Base-by-base conservation (phyloP, 192 early-diverging fungal genomes). In the Coemansia sp. region DNA sequence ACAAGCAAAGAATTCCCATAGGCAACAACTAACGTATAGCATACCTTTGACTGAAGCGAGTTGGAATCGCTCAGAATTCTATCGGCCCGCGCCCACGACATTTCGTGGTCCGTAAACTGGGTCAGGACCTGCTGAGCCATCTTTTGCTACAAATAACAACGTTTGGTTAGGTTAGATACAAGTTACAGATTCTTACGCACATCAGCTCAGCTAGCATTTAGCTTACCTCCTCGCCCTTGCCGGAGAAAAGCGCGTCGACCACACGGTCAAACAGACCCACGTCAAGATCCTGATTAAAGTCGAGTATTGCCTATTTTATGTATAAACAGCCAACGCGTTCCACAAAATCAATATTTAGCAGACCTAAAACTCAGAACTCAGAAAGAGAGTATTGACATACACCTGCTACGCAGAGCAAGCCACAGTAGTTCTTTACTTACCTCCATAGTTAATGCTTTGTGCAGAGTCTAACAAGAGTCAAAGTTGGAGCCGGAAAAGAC, bases 41-140 rank as follows among this genome's bases (percentile, higher is more conserved):
- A 19, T 87, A 95, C 95, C 88, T 97, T 98, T 52, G 94, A 89
- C 68, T 92, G 85, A 46, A 88, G 60, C 19, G 86, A 82, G 68
- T 82, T 82, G 14, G 94, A 91, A 37, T 87, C 84, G 61, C 93
- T 93, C 57, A 99, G 82, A 68, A 99, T 97, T 10, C 82, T 84
- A 68, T 99, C 97, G 14, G 94, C 96, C 59, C 88, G 84, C 65
- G 91, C 91, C 97, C 97, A 99, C 22, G 97, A 86, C 36, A 97
- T 93, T 37, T 93, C 94, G 65, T 98, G 88, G 46, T 95, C 92
- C 82, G 94, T 90, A 69, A 99, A 98, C 74, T 95, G 89, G 47
- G 90, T 92, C 63, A 99, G 80, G 21, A 95, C 71, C 69, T 89
- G 85, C 65, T 93, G 88, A 38, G 97, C 97, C 63, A 83, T 83